Percentiles rank a stretch among this genome's conserved stretches.
phyloP scores from a whole-genome alignment of 2,329 filamentous ascomycete species.

The Plectosphaerella plurivora region DNA sequence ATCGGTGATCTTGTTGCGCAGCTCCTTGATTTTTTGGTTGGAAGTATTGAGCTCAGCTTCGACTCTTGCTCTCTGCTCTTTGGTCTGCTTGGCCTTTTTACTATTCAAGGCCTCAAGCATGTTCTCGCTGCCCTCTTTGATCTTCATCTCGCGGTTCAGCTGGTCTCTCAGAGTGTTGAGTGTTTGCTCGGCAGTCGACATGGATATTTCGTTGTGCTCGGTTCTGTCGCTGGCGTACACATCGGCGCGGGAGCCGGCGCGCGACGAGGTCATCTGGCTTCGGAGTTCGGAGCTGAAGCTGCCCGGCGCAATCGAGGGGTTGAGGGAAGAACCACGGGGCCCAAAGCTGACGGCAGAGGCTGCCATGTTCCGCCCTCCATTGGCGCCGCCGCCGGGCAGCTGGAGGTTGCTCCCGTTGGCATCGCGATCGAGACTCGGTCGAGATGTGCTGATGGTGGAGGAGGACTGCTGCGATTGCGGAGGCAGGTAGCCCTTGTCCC shows the following conservation, averaged over 20 bases:
- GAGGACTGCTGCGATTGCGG: conserved; percentile 32
- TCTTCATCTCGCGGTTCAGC: conserved; percentile 94
- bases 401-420: conserved; percentile 38
- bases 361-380: conserved; percentile 38
- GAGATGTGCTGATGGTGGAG: conserved; percentile 30
- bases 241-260: conserved; percentile 56
- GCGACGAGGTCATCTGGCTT: conserved; percentile 62
- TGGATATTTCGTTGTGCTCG: conserved; percentile 55
- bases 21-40: conserved; percentile 64
- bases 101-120: conserved; percentile 90
- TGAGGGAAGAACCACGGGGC: conserved; percentile 65
- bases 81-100: conserved; percentile 94
- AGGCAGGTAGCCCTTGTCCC: conserved; percentile 45
- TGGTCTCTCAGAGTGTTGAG: conserved; percentile 74
- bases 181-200: conserved; percentile 61
- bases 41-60: conserved; percentile 89
- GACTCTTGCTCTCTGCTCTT: conserved; percentile 73
- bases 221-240: conserved; percentile 49
- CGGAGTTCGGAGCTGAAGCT: conserved; percentile 89
- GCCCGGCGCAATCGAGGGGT: conserved; percentile 66
- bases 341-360: conserved; percentile 57
- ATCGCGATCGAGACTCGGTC: conserved; percentile 53
- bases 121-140: conserved; percentile 96
- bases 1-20: conserved; percentile 57
- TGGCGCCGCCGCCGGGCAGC: conserved; percentile 17